Evolutionary conservation across 1,284 basidiomycete species (phyloP).

Genomic region (Gymnopus androsaceus): DNA sequence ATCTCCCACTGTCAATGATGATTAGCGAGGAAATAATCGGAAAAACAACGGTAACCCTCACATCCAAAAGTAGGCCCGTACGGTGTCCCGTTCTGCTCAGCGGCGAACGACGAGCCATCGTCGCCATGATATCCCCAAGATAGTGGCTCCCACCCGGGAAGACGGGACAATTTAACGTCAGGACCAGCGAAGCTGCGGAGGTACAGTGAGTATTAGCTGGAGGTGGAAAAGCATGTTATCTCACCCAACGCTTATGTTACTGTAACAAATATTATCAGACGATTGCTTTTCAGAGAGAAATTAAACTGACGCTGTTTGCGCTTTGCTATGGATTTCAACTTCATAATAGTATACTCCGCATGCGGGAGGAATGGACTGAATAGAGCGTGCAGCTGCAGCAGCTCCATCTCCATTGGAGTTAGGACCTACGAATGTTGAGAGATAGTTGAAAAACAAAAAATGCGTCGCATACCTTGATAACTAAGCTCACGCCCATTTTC

Average conservation of each 20-base stretch:
- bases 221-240: slow-evolving; percentile 20
- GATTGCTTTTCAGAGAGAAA: slow-evolving; percentile 16
- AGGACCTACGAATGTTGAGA: slow-evolving; percentile 44
- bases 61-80: slow-evolving; percentile 80
- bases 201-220: slow-evolving; percentile 15
- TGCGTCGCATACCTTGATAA: slow-evolving; percentile 52
- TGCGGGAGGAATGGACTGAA: slow-evolving; percentile 73
- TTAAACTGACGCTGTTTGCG: slow-evolving; percentile 68
- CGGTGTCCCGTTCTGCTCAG: slow-evolving; percentile 69
- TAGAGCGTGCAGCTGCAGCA: slow-evolving; percentile 78
- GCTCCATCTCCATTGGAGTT: slow-evolving; percentile 66
- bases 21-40: slow-evolving; percentile 12
- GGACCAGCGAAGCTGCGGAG: slow-evolving; percentile 46
- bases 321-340: slow-evolving; percentile 76
- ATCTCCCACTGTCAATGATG: slow-evolving; percentile 65
- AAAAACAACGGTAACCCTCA: slow-evolving; percentile 35
- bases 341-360: slow-evolving; percentile 93
- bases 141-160: slow-evolving; percentile 87
- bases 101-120: slow-evolving; percentile 80
- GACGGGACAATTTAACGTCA: slow-evolving; percentile 65
- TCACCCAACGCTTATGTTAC: slow-evolving; percentile 81
- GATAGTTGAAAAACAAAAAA: slow-evolving; percentile 6
- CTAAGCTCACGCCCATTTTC: slow-evolving; percentile 71
- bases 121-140: slow-evolving; percentile 98
- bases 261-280: slow-evolving; percentile 30